Evolutionary conservation across 192 early-diverging fungal genomes (phyloP), one percentile per base, ranked within the genome.

Genomic region (Coemansia sp.): DNA sequence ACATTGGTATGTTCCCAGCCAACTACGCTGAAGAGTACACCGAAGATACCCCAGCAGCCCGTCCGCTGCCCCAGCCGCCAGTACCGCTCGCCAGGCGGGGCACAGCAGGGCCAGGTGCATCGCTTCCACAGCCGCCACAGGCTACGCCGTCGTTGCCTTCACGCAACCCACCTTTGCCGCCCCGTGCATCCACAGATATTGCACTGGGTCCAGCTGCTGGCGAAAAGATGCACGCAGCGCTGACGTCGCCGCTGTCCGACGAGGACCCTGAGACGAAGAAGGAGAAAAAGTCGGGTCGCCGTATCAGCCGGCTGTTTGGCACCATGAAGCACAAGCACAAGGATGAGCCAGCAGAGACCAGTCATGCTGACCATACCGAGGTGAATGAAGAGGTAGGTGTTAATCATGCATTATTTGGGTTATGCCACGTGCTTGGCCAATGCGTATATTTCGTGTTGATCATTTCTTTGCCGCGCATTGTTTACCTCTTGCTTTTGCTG

Each of bases 1-100:
- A 49, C 38, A 72, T 75, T 29, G 90, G 90, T 11, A 72, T 80
- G 38, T 92, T 90, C 67, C 90, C 90, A 11, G 77, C 75, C 51
- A 85, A 83, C 67, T 84, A 87, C 60, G 78, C 64, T 16, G 71
- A 71, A 54, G 70, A 69, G 2, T 17, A 62, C 37, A 19, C 49
- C 14, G 52, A 51, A 31, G 63, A 57, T 26, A 23, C 65, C 6
- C 27, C 76, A 8, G 61, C 52, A 2, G 62, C 58, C 2, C 77
- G 77, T 23, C 77, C 77, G 41, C 52, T 79, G 48, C 77, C 77
- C 7, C 68, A 65, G 47, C 71, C 65, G 5, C 66, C 66, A 19
- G 27, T 64, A 16, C 2, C 47, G 37, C 37, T 61, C 31, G 23
- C 50, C 29, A 70, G 64, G 29, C 69, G 69, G 26, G 56, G 57